phyloP scores from a whole-genome alignment of 352 stramenopile species.

The Saprolegnia parasitica region DNA sequence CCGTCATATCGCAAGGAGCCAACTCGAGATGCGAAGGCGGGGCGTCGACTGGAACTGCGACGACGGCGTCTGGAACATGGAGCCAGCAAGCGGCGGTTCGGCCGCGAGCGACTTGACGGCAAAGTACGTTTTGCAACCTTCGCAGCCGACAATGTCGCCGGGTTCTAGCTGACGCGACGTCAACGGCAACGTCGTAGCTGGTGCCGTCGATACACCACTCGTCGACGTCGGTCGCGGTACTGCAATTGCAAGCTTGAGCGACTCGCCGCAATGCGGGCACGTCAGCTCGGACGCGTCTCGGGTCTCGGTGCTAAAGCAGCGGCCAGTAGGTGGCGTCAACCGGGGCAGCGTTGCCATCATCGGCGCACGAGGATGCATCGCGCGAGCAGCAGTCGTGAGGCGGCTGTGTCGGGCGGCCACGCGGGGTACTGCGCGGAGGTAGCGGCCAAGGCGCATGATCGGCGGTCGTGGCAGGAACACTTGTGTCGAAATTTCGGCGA shows the following conservation, averaged over 20 bases:
- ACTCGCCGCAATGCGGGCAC: constrained; percentile 61
- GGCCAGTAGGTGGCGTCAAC: no score
- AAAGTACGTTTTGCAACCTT: constrained; percentile 64
- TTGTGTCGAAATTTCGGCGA: neutral
- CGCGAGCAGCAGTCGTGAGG: neutral
- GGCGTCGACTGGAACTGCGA: neutral
- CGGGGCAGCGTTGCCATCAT: neutral
- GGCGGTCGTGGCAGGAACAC: neutral
- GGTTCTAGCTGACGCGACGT: constrained; percentile 35
- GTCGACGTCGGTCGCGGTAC: neutral
- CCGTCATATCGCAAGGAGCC: neutral
- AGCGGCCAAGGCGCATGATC: neutral
- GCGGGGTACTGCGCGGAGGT: neutral
- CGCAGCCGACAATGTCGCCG: constrained; percentile 72
- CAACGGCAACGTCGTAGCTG: neutral
- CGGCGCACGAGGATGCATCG: neutral
- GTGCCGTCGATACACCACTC: neutral
- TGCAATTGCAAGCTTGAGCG: constrained; percentile 41
- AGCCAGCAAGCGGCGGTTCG: neutral
- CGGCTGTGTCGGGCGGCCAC: neutral
- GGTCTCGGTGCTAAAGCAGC: neutral
- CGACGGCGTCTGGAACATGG: neutral
- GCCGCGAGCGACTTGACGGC: constrained; percentile 44
- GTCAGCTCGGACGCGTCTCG: constrained; percentile 33
- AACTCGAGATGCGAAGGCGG: neutral